A percentile compares a stretch with the other conserved stretches of the same genome.
Evolutionary conservation across 2,329 filamentous ascomycete species (phyloP).

Genomic region (Metarhizium guizhouense): DNA sequence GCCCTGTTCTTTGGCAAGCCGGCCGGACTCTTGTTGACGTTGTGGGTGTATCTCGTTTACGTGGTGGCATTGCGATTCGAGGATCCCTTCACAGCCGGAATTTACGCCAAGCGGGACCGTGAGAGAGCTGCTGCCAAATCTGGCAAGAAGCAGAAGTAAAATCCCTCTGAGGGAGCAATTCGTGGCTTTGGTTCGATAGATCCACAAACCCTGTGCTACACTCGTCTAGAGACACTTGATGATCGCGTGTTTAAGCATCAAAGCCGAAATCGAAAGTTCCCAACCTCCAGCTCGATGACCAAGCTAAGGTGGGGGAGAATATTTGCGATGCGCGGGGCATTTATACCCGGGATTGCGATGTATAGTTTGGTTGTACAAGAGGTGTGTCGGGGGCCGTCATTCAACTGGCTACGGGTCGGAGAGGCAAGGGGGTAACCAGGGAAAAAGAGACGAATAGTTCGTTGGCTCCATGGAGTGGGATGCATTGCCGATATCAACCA

Average conservation of each 20-base stretch:
- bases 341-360: not conserved
- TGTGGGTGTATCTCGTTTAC: conserved; percentile 69
- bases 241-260: not conserved
- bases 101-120: conserved; percentile 78
- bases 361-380: not conserved
- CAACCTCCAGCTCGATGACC: not conserved
- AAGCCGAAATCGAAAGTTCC: not conserved
- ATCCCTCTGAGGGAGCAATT: not conserved
- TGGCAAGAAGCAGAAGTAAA: conserved; percentile 44
- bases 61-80: conserved; percentile 74
- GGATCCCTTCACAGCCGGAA: conserved; percentile 88
- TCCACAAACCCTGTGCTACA: not conserved
- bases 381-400: conserved; percentile 5
- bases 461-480: not conserved
- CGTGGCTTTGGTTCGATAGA: not conserved
- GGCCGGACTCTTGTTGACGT: conserved; percentile 70
- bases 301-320: not conserved
- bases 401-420: conserved; percentile 10
- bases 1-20: conserved; percentile 81
- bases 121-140: conserved; percentile 38
- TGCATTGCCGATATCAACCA: conserved; percentile 5
- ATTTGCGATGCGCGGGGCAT: not conserved
- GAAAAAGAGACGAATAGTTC: not conserved
- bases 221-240: not conserved
- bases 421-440: too few relatives aligned